Conservation (phyloP, 331 rosid genomes). For the Arachis monticola region DNA sequence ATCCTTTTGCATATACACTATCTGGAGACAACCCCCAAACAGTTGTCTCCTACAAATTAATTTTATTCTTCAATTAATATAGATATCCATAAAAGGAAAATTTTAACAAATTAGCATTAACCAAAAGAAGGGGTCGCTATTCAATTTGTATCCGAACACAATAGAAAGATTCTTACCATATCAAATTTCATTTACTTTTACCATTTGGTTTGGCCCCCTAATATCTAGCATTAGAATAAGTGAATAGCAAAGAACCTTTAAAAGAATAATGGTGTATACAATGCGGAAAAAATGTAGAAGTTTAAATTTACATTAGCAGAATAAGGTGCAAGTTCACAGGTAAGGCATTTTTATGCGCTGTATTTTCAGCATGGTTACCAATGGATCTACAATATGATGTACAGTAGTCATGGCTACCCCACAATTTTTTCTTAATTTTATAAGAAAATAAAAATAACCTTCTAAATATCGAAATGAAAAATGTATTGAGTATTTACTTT, state of each 20-base stretch:
- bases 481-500: background rate
- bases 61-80: background rate
- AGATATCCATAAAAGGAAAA: slow-evolving; percentile 9
- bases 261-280: background rate
- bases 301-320: background rate
- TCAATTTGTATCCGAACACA: background rate
- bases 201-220: background rate
- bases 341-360: background rate
- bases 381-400: too few relatives aligned
- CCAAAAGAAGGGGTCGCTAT: background rate
- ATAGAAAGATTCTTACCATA: slow-evolving; percentile 6
- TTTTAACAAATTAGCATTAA: background rate
- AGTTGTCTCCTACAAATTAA: background rate
- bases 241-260: background rate
- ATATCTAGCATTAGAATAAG: slow-evolving; percentile 1
- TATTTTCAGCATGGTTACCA: background rate
- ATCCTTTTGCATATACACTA: slow-evolving; percentile 28
- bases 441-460: background rate
- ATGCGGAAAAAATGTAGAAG: background rate
- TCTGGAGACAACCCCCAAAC: background rate
- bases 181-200: background rate
- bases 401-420: background rate
- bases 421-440: background rate
- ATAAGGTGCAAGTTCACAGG: background rate
- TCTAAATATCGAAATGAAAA: background rate